A percentile compares a stretch with the other conserved stretches of the same genome.
phyloP scores from a whole-genome alignment of 2,329 filamentous ascomycete genomes.

The Ceratocystis eucalypticola region DNA sequence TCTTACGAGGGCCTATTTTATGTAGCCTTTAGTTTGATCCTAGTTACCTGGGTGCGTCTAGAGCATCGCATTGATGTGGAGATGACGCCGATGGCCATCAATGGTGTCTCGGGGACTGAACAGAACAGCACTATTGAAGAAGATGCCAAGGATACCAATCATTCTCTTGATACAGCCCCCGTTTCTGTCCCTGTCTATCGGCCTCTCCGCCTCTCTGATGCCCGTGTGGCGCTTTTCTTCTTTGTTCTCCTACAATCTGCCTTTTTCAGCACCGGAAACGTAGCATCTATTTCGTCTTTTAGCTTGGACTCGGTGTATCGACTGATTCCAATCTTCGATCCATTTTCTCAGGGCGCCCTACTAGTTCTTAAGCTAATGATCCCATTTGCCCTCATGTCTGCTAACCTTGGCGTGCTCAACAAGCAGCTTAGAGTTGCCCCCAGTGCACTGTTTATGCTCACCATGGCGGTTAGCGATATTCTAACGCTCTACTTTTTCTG shows the following conservation, averaged over 20 bases:
- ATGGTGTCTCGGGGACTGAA: background rate
- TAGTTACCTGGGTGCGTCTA: conserved; percentile 82
- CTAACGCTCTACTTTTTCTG: conserved; percentile 95
- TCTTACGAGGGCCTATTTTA: conserved; percentile 97
- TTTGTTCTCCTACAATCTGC: conserved; percentile 87
- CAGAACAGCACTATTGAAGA: conserved; percentile 13
- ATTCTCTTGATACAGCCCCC: conserved; percentile 15
- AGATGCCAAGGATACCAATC: conserved; percentile 19
- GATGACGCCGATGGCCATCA: background rate
- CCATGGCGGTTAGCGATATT: conserved; percentile 82
- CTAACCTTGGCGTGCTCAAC: conserved; percentile 89
- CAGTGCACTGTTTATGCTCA: conserved; percentile 82
- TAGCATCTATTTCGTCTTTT: conserved; percentile 87
- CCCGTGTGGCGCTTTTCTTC: conserved; percentile 84
- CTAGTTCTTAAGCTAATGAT: conserved; percentile 82
- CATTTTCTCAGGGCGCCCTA: conserved; percentile 78
- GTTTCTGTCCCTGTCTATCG: conserved; percentile 33
- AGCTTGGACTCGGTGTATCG: conserved; percentile 80
- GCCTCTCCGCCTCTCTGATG: conserved; percentile 65
- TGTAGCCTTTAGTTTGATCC: conserved; percentile 66
- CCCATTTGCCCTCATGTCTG: conserved; percentile 82
- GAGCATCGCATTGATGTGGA: conserved; percentile 47
- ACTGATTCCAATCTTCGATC: conserved; percentile 82
- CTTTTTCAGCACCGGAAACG: conserved; percentile 94
- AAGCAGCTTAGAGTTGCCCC: conserved; percentile 70